Percentiles rank a stretch among this genome's conserved stretches.
phyloP scores from a whole-genome alignment of 306 rosid genomes.

The Malus asiatica region DNA sequence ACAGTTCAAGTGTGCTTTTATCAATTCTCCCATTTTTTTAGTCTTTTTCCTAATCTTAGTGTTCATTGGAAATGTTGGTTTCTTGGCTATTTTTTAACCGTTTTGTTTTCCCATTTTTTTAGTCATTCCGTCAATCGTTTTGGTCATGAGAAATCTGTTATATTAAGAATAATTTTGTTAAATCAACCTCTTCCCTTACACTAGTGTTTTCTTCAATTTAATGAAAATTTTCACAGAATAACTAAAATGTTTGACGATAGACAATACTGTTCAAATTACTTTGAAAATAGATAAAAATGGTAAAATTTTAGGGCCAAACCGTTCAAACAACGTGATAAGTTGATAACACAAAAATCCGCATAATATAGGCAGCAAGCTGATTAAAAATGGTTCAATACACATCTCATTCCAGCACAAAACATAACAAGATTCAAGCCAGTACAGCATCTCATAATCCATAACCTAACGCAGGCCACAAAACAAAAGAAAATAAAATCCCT shows the following conservation, averaged over 20 bases:
- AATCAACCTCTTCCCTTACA: no score
- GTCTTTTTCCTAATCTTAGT: neutral
- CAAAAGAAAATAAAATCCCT: slow-evolving; percentile 4
- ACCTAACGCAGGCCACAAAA: neutral
- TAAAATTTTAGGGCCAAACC: neutral
- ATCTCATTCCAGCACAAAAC: neutral
- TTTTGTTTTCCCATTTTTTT: neutral
- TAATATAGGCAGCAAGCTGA: neutral
- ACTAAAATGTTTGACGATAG: no score
- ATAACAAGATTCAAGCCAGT: neutral
- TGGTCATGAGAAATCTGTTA: no score
- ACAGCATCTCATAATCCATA: neutral
- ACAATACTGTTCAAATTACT: no score
- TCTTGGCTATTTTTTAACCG: no score
- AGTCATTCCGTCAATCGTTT: no score
- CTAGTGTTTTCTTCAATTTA: no score
- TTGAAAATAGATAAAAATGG: neutral
- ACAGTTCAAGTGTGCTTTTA: slow-evolving; percentile 32
- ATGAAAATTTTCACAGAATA: rapidly evolving
- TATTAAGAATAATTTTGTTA: no score
- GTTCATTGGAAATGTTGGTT: neutral
- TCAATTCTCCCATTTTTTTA: no score
- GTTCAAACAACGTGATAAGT: neutral
- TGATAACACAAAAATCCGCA: neutral
- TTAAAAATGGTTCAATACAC: neutral